phyloP scores from a whole-genome alignment of 2,329 filamentous ascomycete genomes.

The Lachnellula cervina region DNA sequence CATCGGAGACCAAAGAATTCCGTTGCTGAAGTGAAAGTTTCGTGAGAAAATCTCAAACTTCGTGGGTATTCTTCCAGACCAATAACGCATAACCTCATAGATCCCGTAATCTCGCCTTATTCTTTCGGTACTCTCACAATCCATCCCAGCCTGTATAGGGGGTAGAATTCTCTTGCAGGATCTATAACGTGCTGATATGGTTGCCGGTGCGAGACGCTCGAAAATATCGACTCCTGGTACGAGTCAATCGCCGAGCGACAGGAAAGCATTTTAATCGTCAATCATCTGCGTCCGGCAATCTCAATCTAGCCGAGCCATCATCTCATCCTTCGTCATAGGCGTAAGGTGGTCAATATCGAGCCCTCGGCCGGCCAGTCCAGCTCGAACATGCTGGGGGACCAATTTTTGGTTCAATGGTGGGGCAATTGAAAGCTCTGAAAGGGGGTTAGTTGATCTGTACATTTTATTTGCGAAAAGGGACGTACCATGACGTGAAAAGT shows the following conservation, averaged over 20 bases:
- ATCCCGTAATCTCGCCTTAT: slow-evolving; percentile 27
- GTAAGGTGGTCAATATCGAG: slow-evolving; percentile 93
- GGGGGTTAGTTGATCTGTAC: slow-evolving; percentile 7
- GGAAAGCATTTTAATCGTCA: slow-evolving; percentile 33
- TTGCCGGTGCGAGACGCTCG: slow-evolving; percentile 27
- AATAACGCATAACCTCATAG: slow-evolving; percentile 32
- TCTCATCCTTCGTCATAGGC: slow-evolving; percentile 86
- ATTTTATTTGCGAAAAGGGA: slow-evolving; percentile 2
- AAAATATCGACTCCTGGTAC: slow-evolving; percentile 23
- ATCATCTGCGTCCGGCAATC: slow-evolving; percentile 26
- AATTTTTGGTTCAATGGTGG: slow-evolving; percentile 82
- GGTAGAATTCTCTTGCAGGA: slow-evolving; percentile 26
- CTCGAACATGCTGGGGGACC: slow-evolving; percentile 76
- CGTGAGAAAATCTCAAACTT: slow-evolving; percentile 24
- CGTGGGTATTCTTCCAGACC: slow-evolving; percentile 30
- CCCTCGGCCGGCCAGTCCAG: slow-evolving; percentile 68
- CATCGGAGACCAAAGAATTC: slow-evolving; percentile 20
- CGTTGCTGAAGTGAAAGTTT: slow-evolving; percentile 24
- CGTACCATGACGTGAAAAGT: slow-evolving; percentile 91
- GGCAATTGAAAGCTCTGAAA: slow-evolving; percentile 87
- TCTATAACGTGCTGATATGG: slow-evolving; percentile 27
- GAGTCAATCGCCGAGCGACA: slow-evolving; percentile 28
- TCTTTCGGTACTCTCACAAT: slow-evolving; percentile 28
- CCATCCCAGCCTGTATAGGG: slow-evolving; percentile 23
- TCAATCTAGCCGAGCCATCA: slow-evolving; percentile 98